Base-by-base conservation (phyloP, 176 grass and related monocot genomes). In the Sorghum bicolor region DNA sequence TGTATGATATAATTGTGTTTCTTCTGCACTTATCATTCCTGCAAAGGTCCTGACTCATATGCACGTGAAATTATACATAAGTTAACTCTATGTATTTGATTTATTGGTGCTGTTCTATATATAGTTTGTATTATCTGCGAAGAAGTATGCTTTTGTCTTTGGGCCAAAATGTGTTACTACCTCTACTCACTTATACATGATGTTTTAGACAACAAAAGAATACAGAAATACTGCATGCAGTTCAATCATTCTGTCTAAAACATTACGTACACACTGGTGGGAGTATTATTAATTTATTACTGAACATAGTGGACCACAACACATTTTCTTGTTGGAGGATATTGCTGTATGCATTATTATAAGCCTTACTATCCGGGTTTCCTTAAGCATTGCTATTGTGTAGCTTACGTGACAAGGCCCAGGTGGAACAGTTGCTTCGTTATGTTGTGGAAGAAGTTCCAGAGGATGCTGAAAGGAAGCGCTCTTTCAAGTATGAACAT, bases 391-490 rank as follows among this genome's bases (percentile, higher is more conserved):
- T 58, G 4, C 41, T 77, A 26, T 72, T 50, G 5, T 92, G 82
- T 84, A 99, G 96, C 80, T 90, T 99, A 82, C 86, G 93, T 84
- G 93, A 96, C 48, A 99, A 85, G 86, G 81, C 91, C 66, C 97
- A 99, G 88, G 93, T 99, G 84, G 91, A 99, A 58, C 89, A 96
- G 47, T 86, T 99, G 74, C 97, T 99, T 86, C 88, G 66, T 60
- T 99, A 99, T 88, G 84, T 99, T 79, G 86, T 99, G 48, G 93
- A 99, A 92, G 93, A 99, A 87, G 89, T 87, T 85, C 88, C 89
- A 68, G 91, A 91, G 53, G 91, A 94, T 76, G 93, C 70, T 89
- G 97, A 99, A 85, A 99, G 90, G 73, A 99, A 92, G 50, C 91
- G 88, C 34, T 86, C 86, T 85, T 96, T 99, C 88, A 99, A 96